These are phyloP conservation scores for Penicillium maclennaniae DNA, from an alignment of 495 filamentous ascomycete species.

Conservation along the genomic window DNA sequence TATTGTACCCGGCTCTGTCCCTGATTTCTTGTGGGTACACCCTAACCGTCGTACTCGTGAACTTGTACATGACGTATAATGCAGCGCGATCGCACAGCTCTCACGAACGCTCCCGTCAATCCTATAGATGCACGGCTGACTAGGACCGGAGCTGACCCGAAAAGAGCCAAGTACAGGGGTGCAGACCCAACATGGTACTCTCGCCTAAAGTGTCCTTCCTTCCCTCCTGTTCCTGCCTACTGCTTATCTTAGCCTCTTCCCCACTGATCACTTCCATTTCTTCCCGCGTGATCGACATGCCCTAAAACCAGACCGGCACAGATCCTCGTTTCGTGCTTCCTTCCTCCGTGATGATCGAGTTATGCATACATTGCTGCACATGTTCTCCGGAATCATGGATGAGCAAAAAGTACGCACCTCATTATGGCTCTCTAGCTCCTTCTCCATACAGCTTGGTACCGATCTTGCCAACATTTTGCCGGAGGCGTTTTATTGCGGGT, in stretches of 20 bases:
- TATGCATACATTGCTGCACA: background rate
- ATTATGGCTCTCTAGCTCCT: slow-evolving; percentile 6
- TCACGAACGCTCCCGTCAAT: background rate
- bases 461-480: background rate
- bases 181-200: too few species aligned
- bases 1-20: too few species aligned
- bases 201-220: background rate
- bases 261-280: slow-evolving; percentile 14
- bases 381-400: too few species aligned
- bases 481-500: slow-evolving; percentile 2
- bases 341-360: too few species aligned
- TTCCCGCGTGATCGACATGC: slow-evolving; percentile 42
- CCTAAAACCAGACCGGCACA: slow-evolving; percentile 5
- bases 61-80: background rate
- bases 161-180: background rate
- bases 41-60: too few species aligned
- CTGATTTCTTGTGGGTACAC: too few species aligned
- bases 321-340: background rate
- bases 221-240: background rate
- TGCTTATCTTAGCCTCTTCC: slow-evolving; percentile 5
- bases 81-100: background rate
- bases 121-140: background rate
- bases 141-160: background rate
- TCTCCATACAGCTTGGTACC: slow-evolving; percentile 9
- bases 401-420: background rate